Percentiles rank a stretch among this genome's conserved stretches.
Evolutionary conservation across 2,329 filamentous ascomycete species (phyloP).

Genomic region (Trichoderma polysporum): DNA sequence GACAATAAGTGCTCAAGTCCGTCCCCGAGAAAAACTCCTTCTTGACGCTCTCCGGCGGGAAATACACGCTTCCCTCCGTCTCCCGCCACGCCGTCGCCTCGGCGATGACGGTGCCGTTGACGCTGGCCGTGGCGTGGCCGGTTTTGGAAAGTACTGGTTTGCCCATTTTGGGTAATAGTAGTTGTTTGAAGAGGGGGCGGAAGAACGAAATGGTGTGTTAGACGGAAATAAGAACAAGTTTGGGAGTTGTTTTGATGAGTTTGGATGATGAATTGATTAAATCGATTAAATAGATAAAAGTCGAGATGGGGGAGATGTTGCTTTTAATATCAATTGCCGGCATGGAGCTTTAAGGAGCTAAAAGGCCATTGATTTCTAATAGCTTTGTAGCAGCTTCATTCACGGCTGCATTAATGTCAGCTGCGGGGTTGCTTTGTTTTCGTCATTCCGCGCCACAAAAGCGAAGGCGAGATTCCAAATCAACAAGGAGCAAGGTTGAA

Average conservation of each 20-base stretch:
- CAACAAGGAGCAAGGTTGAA: not conserved
- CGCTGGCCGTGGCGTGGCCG: constrained; percentile 43
- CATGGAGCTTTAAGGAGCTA: not conserved
- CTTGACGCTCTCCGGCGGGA: constrained; percentile 47
- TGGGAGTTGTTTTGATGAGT: not conserved
- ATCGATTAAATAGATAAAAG: not conserved
- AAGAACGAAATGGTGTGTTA: not conserved
- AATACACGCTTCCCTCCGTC: constrained; percentile 61
- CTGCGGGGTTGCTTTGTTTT: constrained; percentile 7
- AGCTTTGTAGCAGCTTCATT: not conserved
- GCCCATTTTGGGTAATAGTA: constrained; percentile 5
- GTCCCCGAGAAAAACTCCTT: constrained; percentile 46
- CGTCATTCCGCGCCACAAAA: not conserved
- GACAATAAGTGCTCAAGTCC: constrained; percentile 49
- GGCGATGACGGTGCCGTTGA: constrained; percentile 51
- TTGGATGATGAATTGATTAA: too few relatives aligned
- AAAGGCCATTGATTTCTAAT: constrained; percentile 1
- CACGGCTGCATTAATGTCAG: not conserved
- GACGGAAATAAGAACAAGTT: too few relatives aligned
- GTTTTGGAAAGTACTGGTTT: constrained; percentile 24
- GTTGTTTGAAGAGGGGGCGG: not conserved
- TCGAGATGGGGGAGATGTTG: too few relatives aligned
- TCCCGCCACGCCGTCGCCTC: constrained; percentile 51
- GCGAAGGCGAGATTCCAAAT: constrained; percentile 12
- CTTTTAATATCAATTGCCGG: not conserved